A percentile compares a stretch with the other conserved stretches of the same genome.
phyloP scores from a whole-genome alignment of 352 stramenopile species.

The Pythium brassicae region DNA sequence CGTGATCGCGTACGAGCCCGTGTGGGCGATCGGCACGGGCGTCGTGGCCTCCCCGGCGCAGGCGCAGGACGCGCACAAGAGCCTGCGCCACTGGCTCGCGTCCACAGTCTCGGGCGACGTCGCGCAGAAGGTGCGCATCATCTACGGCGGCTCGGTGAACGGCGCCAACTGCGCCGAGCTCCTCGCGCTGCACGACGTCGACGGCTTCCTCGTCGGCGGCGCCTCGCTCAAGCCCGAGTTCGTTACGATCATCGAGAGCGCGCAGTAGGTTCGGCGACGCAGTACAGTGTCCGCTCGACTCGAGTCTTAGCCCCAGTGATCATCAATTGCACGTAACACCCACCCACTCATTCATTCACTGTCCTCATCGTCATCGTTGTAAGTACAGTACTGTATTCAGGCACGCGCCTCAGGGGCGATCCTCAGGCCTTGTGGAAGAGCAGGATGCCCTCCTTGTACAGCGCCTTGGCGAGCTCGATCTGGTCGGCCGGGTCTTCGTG shows the following conservation, averaged over 20 bases:
- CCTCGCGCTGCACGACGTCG: conserved; percentile 88
- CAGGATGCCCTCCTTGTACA: conserved; percentile 77
- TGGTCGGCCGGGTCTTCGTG: conserved; percentile 73
- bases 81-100: conserved; percentile 37
- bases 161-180: conserved; percentile 58
- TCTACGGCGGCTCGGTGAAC: conserved; percentile 79
- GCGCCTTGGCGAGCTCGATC: conserved; percentile 55
- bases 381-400: neutral
- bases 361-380: neutral
- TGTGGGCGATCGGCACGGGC: conserved; percentile 92
- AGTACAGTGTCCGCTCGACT: too few species aligned
- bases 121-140: conserved; percentile 39
- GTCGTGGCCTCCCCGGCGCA: conserved; percentile 86
- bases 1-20: conserved; percentile 90
- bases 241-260: conserved; percentile 47
- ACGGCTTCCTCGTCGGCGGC: conserved; percentile 98
- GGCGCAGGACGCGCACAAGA: conserved; percentile 76
- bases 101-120: conserved; percentile 41
- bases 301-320: too few species aligned
- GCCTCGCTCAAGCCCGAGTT: conserved; percentile 97
- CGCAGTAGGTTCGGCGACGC: too few species aligned
- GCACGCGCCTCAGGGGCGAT: too few species aligned
- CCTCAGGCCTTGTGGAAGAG: conserved; percentile 60
- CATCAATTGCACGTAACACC: too few species aligned
- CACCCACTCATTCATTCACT: too few species aligned